Conservation (phyloP, 805 yeast genomes). For the Brettanomyces custersianus region DNA sequence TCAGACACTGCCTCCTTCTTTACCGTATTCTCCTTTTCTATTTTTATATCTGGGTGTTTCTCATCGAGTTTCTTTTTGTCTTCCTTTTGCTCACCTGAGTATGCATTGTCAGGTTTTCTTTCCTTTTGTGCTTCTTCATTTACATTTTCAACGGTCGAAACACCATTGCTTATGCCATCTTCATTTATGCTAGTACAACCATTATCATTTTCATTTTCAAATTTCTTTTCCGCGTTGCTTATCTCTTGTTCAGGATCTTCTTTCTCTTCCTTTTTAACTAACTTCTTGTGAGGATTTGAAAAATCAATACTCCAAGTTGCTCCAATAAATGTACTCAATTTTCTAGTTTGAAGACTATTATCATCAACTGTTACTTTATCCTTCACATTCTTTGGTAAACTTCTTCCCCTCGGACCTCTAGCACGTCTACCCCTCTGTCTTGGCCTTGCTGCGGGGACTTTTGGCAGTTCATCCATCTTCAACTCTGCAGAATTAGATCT, state of each 20-base stretch:
- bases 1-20: too few species aligned
- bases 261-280: not conserved
- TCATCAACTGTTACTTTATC: slow-evolving; percentile 31
- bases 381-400: slow-evolving; percentile 50
- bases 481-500: not conserved
- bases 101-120: too few species aligned
- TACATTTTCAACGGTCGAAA: too few species aligned
- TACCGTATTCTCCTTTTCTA: too few species aligned
- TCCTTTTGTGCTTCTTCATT: too few species aligned
- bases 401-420: slow-evolving; percentile 68
- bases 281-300: not conserved
- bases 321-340: slow-evolving; percentile 25
- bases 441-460: too few species aligned
- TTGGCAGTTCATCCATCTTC: slow-evolving; percentile 8
- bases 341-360: slow-evolving; percentile 18
- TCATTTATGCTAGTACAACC: too few species aligned
- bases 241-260: not conserved
- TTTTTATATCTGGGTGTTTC: too few species aligned
- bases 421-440: slow-evolving; percentile 44
- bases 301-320: slow-evolving; percentile 30
- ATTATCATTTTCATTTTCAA: not conserved
- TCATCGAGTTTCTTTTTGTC: too few species aligned
- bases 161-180: too few species aligned
- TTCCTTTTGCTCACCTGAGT: too few species aligned
- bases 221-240: too few species aligned